Conservation (phyloP, 1,284 basidiomycete genomes). For the Pyrrhoderma noxium region DNA sequence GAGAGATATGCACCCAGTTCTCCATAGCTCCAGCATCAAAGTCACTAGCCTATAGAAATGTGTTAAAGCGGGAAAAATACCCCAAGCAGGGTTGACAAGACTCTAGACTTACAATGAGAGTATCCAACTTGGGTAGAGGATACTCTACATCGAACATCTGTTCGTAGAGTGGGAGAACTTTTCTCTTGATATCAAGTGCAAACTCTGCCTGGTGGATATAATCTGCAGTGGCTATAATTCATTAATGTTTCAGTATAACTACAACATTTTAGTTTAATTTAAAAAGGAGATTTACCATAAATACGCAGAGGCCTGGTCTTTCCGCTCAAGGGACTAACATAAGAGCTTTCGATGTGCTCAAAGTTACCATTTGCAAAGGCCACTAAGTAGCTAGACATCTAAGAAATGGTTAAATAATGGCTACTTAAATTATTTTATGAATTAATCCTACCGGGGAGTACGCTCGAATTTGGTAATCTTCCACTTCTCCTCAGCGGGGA, state of each 20-base stretch:
- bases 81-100: neutral
- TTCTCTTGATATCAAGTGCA: conserved; percentile 84
- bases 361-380: conserved; percentile 89
- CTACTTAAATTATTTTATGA: neutral
- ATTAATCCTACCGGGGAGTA: conserved; percentile 41
- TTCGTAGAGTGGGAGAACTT: conserved; percentile 90
- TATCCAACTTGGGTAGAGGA: conserved; percentile 91
- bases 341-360: conserved; percentile 66
- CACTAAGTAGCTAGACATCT: conserved; percentile 89
- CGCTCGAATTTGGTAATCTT: conserved; percentile 75
- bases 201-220: conserved; percentile 77
- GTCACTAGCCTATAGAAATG: conserved; percentile 54
- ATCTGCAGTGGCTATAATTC: conserved; percentile 67
- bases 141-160: conserved; percentile 87
- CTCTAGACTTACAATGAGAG: conserved; percentile 51
- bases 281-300: conserved; percentile 47
- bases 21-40: conserved; percentile 96
- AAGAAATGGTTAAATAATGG: neutral
- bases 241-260: too few species aligned
- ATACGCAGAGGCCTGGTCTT: conserved; percentile 80
- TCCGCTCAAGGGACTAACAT: conserved; percentile 76
- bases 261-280: too few species aligned
- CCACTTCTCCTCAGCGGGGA: conserved; percentile 46
- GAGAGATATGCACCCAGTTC: conserved; percentile 59
- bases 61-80: neutral